Conservation (phyloP, 208 protist species). For the Herpetomonas samuelpessoai region DNA sequence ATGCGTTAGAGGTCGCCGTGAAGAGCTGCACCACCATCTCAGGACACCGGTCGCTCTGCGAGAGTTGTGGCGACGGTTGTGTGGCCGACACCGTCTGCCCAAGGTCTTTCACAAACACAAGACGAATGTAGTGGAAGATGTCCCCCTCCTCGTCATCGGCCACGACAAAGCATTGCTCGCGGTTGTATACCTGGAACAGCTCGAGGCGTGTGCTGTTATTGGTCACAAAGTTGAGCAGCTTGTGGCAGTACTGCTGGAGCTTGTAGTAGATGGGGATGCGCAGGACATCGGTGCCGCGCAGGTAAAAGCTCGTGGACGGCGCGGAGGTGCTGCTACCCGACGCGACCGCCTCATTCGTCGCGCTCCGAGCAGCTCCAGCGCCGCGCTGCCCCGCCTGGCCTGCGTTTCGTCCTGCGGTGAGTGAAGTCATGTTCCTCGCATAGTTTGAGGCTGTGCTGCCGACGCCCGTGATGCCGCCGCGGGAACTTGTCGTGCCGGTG, state of each 20-base stretch:
- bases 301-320: slow-evolving; percentile 43
- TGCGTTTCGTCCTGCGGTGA: too few species aligned
- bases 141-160: slow-evolving; percentile 75
- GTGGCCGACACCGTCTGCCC: slow-evolving; percentile 38
- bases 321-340: neutral
- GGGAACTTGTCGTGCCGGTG: slow-evolving; percentile 7
- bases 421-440: neutral
- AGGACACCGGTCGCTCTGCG: slow-evolving; percentile 55
- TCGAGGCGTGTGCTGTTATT: slow-evolving; percentile 73
- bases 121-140: slow-evolving; percentile 85
- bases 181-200: slow-evolving; percentile 82
- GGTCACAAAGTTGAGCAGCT: slow-evolving; percentile 66
- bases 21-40: slow-evolving; percentile 83
- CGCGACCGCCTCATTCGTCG: too few species aligned
- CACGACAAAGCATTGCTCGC: slow-evolving; percentile 85
- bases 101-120: slow-evolving; percentile 84
- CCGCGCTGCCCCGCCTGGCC: too few species aligned
- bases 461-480: slow-evolving; percentile 10
- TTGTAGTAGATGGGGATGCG: slow-evolving; percentile 90
- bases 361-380: too few species aligned
- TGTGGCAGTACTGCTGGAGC: slow-evolving; percentile 86
- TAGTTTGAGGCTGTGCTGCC: neutral
- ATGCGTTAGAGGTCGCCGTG: slow-evolving; percentile 58
- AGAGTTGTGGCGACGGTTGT: slow-evolving; percentile 44
- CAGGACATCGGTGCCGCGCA: slow-evolving; percentile 57